phyloP scores from a whole-genome alignment of 306 rosid species.

The Geum urbanum region DNA sequence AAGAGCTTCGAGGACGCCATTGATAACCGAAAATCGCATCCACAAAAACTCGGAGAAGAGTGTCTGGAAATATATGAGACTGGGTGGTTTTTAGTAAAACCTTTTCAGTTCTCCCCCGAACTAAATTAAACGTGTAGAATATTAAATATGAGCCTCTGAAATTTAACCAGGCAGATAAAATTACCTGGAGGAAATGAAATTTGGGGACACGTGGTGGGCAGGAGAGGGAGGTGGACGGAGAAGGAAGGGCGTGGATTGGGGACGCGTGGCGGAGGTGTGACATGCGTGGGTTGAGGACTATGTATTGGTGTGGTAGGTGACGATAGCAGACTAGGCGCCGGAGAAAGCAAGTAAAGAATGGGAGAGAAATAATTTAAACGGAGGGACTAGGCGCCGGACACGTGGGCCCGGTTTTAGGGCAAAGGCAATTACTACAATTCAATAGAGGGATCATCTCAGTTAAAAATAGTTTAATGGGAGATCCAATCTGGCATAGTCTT shows the following conservation, averaged over 20 bases:
- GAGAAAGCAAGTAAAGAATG: not conserved
- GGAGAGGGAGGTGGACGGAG: not conserved
- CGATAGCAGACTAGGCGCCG: not conserved
- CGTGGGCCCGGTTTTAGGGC: not conserved
- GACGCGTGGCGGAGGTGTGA: slow-evolving; percentile 3
- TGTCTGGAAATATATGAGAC: not conserved
- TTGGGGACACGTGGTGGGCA: not conserved
- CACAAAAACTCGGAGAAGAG: slow-evolving; percentile 34
- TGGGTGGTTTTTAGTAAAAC: not conserved
- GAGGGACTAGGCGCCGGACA: too few species aligned
- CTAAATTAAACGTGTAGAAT: not conserved
- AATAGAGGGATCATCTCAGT: not conserved
- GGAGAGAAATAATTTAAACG: not conserved
- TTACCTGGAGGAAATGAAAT: not conserved
- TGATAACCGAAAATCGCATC: slow-evolving; percentile 38
- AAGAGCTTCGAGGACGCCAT: slow-evolving; percentile 76
- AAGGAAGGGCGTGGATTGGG: not conserved
- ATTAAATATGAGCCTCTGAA: not conserved
- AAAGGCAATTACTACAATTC: not conserved
- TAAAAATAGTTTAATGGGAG: not conserved
- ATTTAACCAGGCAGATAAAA: not conserved
- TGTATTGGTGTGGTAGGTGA: slow-evolving; percentile 22
- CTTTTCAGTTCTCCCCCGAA: not conserved
- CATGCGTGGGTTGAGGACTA: not conserved
- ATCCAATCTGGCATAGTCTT: not conserved